Conservation (phyloP, 2,329 filamentous ascomycete species). For the Alternaria sp. region DNA sequence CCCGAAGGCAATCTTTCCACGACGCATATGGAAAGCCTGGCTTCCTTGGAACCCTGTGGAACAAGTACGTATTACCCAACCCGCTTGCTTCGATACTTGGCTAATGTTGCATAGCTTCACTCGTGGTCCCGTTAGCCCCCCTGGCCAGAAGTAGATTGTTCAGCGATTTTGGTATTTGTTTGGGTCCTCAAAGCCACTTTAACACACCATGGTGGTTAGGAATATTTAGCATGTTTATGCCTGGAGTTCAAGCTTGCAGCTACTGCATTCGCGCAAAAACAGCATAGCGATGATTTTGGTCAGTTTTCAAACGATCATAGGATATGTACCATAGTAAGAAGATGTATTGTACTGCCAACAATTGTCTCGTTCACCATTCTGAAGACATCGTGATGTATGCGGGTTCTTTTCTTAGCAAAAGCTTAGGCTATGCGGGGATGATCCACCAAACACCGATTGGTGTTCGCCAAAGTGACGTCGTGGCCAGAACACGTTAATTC, state of each 20-base stretch:
- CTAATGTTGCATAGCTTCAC: constrained; percentile 42
- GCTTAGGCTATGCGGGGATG: constrained; percentile 22
- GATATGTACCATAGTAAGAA: constrained; percentile 6
- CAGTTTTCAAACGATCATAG: neutral
- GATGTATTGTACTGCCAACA: neutral
- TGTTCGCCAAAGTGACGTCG: constrained; percentile 19
- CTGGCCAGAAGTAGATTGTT: neutral
- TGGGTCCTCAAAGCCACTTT: neutral
- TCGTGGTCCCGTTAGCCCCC: constrained; percentile 32
- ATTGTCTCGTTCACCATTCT: neutral
- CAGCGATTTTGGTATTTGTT: neutral
- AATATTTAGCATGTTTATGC: neutral
- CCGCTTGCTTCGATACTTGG: neutral
- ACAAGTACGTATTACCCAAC: constrained; percentile 31
- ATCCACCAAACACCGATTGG: constrained; percentile 21
- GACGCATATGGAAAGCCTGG: constrained; percentile 47
- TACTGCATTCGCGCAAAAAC: neutral
- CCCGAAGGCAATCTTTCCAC: constrained; percentile 42
- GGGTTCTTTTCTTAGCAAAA: neutral
- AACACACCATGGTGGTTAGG: neutral
- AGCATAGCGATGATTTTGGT: neutral
- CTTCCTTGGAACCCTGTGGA: constrained; percentile 46
- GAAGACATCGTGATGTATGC: neutral
- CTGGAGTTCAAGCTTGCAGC: neutral
- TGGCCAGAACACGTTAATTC: constrained; percentile 6